These are phyloP conservation scores for Rhodocollybia butyracea DNA, from an alignment of 768 basidiomycete species.

Conservation along the genomic window DNA sequence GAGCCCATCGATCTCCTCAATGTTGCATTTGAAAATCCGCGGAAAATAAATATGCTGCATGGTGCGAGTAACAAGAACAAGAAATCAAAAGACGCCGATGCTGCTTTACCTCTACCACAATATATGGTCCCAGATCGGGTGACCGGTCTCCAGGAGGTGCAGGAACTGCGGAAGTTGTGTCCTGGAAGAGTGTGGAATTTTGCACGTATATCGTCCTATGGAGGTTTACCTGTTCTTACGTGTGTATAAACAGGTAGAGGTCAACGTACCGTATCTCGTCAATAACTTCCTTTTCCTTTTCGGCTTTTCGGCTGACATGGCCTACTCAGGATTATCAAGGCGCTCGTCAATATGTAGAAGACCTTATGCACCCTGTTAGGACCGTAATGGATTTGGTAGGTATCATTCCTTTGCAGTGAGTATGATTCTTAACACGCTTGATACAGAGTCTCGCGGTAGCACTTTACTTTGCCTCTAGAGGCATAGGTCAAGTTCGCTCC, in stretches of 20 bases:
- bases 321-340: constrained; percentile 59
- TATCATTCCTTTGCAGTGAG: neutral
- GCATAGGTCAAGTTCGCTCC: constrained; percentile 55
- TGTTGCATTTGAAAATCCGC: constrained; percentile 95
- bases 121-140: constrained; percentile 90
- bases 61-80: constrained; percentile 43
- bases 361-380: constrained; percentile 72
- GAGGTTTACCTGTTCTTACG: constrained; percentile 9
- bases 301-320: neutral
- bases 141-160: constrained; percentile 73
- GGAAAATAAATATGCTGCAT: constrained; percentile 53
- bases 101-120: constrained; percentile 11
- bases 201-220: constrained; percentile 36
- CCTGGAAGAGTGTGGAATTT: constrained; percentile 89
- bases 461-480: constrained; percentile 89
- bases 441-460: constrained; percentile 86
- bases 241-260: constrained; percentile 56
- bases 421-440: neutral
- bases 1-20: constrained; percentile 93
- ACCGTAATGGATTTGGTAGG: constrained; percentile 92
- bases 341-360: constrained; percentile 53
- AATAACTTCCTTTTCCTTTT: constrained; percentile 4
- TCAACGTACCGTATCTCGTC: constrained; percentile 82
- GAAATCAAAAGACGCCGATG: constrained; percentile 2
- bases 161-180: constrained; percentile 74